Evolutionary conservation across 805 yeast species (phyloP), one percentile per base, ranked within the genome.

Genomic region (Schizosaccharomyces lindneri): DNA sequence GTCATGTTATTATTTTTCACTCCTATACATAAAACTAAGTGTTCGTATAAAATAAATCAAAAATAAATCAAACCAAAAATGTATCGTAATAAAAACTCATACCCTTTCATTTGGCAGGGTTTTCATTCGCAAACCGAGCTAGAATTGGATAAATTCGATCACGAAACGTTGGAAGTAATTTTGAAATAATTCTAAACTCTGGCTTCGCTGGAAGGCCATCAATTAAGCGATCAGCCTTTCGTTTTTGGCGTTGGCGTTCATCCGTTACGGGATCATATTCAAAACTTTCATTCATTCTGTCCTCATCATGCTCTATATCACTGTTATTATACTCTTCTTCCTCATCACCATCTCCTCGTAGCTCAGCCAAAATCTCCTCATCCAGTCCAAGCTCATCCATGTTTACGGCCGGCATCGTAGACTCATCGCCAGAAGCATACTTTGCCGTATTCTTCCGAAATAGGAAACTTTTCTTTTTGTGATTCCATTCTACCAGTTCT

Each of bases 321-420:
- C 27, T n/a, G 13, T 46, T 17, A 24, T 46, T 63, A 15, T 62
- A 62, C 2, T 59, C 64, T 5, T 62, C 48, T 11, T 63, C 43
- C 15, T 61, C 61, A 48, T 59, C 59, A 46, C 55, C 59, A 55
- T 65, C 60, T 9, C 59, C 62, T 61, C 48, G 62, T 21, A 57
- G 29, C 46, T 57, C 60, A 17, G 29, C 43, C 3, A 57, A 21
- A 31, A 39, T 21, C 15, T 57, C 60, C 11, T 36, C 43, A 36
- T 57, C 60, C 11, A 57, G 43, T 32, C 60, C 60, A 32, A 57
- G 39, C 36, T 51, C 57, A 31, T 57, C 60, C 29, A 36, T 29
- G 5, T 19, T 21, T 11, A 41, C 48, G 21, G 24, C 31, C 2
- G 59, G 43, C 3, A 41, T 11, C 1, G 29, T 32, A 36, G 60